phyloP scores from a whole-genome alignment of 1,139 yeast genomes.

The Scheffersomyces quercinus region DNA sequence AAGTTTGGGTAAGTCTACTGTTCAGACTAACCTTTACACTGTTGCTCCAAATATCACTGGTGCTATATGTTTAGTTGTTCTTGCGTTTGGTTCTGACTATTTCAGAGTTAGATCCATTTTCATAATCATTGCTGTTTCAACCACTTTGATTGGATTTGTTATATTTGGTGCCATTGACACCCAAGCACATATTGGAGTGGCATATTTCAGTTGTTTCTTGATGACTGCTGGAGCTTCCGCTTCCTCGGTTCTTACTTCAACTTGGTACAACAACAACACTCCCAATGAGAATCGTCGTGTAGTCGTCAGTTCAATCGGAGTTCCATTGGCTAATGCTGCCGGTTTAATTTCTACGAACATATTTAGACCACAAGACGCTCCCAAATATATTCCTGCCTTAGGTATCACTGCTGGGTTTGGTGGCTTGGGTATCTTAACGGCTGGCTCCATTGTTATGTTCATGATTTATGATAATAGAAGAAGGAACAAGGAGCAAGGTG shows the following conservation, averaged over 20 bases:
- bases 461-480: constrained; percentile 43
- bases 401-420: constrained; percentile 38
- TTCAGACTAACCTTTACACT: constrained; percentile 28
- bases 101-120: constrained; percentile 32
- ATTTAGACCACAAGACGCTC: constrained; percentile 30
- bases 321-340: constrained; percentile 35
- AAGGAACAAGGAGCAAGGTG: constrained; percentile 44
- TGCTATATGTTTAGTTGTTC: constrained; percentile 23
- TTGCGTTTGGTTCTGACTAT: constrained; percentile 26
- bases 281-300: constrained; percentile 42
- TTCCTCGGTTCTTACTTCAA: constrained; percentile 44
- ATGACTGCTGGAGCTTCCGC: constrained; percentile 35
- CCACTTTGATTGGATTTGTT: constrained; percentile 45
- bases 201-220: constrained; percentile 38
- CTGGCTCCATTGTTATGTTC: constrained; percentile 20
- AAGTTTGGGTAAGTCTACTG: constrained; percentile 28
- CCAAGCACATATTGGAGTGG: constrained; percentile 36
- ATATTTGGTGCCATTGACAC: constrained; percentile 48
- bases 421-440: constrained; percentile 28
- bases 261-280: constrained; percentile 54
- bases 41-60: constrained; percentile 36
- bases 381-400: constrained; percentile 29
- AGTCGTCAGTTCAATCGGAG: constrained; percentile 30
- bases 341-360: constrained; percentile 33
- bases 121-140: constrained; percentile 34